A percentile compares a stretch with the other conserved stretches of the same genome.
Evolutionary conservation across 495 filamentous ascomycete genomes (phyloP).

Genomic region (Aspergillus egyptiacus): DNA sequence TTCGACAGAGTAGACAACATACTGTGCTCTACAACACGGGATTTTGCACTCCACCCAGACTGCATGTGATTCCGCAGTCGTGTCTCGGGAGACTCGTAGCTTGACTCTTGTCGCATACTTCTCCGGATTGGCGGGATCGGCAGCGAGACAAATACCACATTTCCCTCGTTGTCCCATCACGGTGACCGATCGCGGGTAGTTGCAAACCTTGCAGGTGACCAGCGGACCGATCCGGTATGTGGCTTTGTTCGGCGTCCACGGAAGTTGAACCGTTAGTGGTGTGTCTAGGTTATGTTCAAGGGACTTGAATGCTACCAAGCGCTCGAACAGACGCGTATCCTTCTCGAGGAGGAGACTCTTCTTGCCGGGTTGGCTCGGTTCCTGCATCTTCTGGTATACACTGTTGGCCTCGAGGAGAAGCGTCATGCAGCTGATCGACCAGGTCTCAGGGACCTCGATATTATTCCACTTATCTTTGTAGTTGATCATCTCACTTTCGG

Average conservation of each 20-base stretch:
- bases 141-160: conserved; percentile 33
- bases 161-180: conserved; percentile 32
- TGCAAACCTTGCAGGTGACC: conserved; percentile 32
- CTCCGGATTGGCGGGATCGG: conserved; percentile 1
- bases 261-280: conserved; percentile 25
- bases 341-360: conserved; percentile 17
- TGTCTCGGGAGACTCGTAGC: conserved; percentile 23
- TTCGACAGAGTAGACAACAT: conserved; percentile 37
- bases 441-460: conserved; percentile 40
- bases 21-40: conserved; percentile 38
- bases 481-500: conserved; percentile 31
- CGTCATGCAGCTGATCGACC: conserved; percentile 36
- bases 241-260: conserved; percentile 40
- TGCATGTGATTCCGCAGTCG: conserved; percentile 17
- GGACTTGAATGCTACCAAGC: conserved; percentile 42
- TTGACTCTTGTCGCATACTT: conserved; percentile 10
- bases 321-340: conserved; percentile 34
- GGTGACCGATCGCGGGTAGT: conserved; percentile 41
- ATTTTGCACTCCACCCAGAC: conserved; percentile 40
- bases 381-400: conserved; percentile 19
- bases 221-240: conserved; percentile 30
- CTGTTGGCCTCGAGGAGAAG: conserved; percentile 40
- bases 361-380: background rate
- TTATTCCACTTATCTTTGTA: conserved; percentile 37
- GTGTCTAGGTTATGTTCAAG: conserved; percentile 40